phyloP scores from a whole-genome alignment of 805 yeast species.

The Yarrowia deformans region DNA sequence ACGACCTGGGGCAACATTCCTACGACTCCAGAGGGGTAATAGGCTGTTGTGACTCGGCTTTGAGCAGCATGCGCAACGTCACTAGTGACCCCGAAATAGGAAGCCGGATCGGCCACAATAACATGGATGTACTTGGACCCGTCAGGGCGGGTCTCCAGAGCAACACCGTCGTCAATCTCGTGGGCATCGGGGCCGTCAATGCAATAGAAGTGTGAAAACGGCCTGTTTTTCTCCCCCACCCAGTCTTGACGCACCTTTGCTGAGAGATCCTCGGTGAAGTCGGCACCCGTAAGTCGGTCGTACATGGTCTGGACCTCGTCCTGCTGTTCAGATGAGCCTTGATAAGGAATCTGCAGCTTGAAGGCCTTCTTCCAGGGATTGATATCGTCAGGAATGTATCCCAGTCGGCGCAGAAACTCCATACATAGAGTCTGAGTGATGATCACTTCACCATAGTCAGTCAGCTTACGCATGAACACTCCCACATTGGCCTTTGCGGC shows the following conservation, averaged over 20 bases:
- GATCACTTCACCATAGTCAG: slow-evolving; percentile 4
- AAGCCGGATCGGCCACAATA: slow-evolving; percentile 89
- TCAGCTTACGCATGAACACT: slow-evolving; percentile 12
- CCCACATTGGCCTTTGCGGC: slow-evolving; percentile 41
- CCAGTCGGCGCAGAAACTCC: slow-evolving; percentile 13
- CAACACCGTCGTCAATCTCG: slow-evolving; percentile 93
- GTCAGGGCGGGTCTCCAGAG: slow-evolving; percentile 53
- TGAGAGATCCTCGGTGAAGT: neutral
- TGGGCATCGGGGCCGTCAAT: slow-evolving; percentile 82
- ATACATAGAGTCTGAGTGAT: slow-evolving; percentile 12
- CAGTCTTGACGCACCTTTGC: neutral
- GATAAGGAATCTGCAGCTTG: slow-evolving; percentile 26
- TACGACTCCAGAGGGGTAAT: slow-evolving; percentile 68
- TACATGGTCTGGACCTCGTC: slow-evolving; percentile 29
- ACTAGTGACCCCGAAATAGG: slow-evolving; percentile 55
- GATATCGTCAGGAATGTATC: slow-evolving; percentile 20
- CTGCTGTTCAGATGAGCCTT: slow-evolving; percentile 21
- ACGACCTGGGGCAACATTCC: slow-evolving; percentile 70
- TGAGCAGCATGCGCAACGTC: slow-evolving; percentile 19
- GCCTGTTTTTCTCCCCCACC: slow-evolving; percentile 2
- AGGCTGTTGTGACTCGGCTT: slow-evolving; percentile 59
- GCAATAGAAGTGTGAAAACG: slow-evolving; percentile 61
- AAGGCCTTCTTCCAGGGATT: slow-evolving; percentile 28
- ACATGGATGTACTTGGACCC: slow-evolving; percentile 57
- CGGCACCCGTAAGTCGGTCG: neutral